Evolutionary conservation across 2,329 filamentous ascomycete genomes (phyloP), one percentile per base, ranked within the genome.

Genomic region (Fusarium domesticum): DNA sequence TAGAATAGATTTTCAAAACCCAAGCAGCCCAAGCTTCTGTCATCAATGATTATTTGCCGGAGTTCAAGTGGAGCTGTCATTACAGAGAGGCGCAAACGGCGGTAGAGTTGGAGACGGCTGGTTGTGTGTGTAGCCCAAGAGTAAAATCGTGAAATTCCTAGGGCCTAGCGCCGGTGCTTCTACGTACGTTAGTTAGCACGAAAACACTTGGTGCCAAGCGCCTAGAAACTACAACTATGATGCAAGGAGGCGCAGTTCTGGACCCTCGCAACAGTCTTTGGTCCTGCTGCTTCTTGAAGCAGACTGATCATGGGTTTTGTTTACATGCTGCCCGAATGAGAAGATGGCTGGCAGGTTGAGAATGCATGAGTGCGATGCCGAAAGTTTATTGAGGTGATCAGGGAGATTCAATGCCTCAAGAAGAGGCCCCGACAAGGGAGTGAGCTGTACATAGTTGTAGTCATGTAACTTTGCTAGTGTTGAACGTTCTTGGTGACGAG

Each of bases 51-150:
- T 48, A 57, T 57, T 51, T 36, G 20, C 20, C 40, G 19, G 35
- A 39, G 39, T 36, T 54, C 54, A 57, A 56, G 56, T 59, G 56
- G 56, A 59, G 52, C 52, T 58, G 54, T 59, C 54, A 58, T 41
- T 37, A 46, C 18, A 25, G 45, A 18, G 42, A 52, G 56, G 56
- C 56, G 56, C 54, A 58, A 59, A 58, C 56, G 54, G 56, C 56
- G 54, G 56, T 48, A 54, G 49, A 19, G 50, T 42, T 54, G 48
- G 37, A 57, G 38, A 42, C 53, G 46, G 45, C 48, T 43, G 35
- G 45, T 50, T 48, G 43, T 48, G 36, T 40, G 25, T 37, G 33
- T 37, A 36, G 43, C 47, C 43, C 36, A 28, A 35, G 45, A 39
- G n/a, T n/a, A n/a, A n/a, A n/a, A n/a, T n/a, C n/a, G n/a, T n/a